Percentiles rank a stretch among this genome's conserved stretches.
These are phyloP conservation scores for Fusarium euwallaceae DNA, from an alignment of 2,329 filamentous ascomycete species.

Conservation along the genomic window DNA sequence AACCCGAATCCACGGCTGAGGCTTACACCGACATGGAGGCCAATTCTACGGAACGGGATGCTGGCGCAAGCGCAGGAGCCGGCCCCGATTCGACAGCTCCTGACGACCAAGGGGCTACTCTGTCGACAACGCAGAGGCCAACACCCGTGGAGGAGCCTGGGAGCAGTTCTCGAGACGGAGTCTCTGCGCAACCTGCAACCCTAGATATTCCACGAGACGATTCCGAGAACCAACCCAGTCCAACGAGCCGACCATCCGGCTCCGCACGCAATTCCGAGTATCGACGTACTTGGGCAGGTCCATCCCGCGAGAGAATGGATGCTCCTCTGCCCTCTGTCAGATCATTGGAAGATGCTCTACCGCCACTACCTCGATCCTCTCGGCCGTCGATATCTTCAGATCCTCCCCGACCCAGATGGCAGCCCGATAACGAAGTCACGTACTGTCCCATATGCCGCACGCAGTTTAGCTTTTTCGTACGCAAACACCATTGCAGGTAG, in stretches of 20 bases:
- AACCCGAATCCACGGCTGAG: conserved; percentile 1
- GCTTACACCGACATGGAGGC: conserved; percentile 9
- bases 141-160: background rate
- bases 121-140: conserved; percentile 6
- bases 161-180: conserved; percentile 11
- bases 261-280: background rate
- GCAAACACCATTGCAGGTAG: conserved; percentile 93
- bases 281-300: conserved; percentile 33
- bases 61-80: background rate
- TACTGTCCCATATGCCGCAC: conserved; percentile 87
- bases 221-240: conserved; percentile 5
- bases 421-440: conserved; percentile 86
- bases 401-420: conserved; percentile 81
- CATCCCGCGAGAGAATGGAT: conserved; percentile 47
- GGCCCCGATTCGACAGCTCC: conserved; percentile 2
- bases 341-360: conserved; percentile 29
- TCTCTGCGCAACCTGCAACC: conserved; percentile 2
- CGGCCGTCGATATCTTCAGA: conserved; percentile 49
- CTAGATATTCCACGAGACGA: background rate
- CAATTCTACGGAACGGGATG: conserved; percentile 6
- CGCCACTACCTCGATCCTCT: conserved; percentile 38
- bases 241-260: background rate
- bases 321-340: conserved; percentile 42
- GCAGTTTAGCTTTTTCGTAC: conserved; percentile 85
- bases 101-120: conserved; percentile 12